Conservation (phyloP, 225 moss, liverwort and hornwort genomes). For the Rhytidiadelphus loreus region DNA sequence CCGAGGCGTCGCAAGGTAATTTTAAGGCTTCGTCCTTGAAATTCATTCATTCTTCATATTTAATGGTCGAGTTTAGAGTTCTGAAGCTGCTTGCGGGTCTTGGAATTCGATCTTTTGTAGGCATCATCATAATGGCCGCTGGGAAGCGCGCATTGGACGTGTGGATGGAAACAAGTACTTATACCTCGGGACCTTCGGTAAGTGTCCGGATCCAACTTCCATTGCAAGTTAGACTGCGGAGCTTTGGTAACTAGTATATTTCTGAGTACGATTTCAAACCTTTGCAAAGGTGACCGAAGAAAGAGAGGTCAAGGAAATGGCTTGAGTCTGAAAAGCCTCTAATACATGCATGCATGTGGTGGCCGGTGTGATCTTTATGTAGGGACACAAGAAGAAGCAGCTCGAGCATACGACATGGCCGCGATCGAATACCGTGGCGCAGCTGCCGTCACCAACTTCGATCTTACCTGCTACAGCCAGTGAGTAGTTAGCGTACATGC, state of each 20-base stretch:
- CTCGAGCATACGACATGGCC: conserved; percentile 33
- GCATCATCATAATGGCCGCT: conserved; percentile 42
- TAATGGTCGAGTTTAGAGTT: background rate
- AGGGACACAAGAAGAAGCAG: conserved; percentile 51
- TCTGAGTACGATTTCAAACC: background rate
- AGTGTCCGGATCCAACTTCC: background rate
- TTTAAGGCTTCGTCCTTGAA: background rate
- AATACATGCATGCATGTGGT: background rate
- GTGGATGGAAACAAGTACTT: conserved; percentile 60
- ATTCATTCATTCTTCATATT: background rate
- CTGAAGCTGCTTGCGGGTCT: background rate
- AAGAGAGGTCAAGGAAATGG: background rate
- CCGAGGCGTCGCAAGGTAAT: conserved; percentile 64
- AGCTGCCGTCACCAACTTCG: conserved; percentile 40
- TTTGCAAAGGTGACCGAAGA: background rate
- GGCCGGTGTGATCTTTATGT: background rate
- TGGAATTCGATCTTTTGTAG: background rate
- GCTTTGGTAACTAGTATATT: background rate
- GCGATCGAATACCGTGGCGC: conserved; percentile 37
- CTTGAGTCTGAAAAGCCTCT: background rate
- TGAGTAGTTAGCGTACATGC: background rate
- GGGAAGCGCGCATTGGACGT: conserved; percentile 55
- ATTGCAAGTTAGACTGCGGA: background rate
- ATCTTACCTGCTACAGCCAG: conserved; percentile 28
- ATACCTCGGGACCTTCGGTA: conserved; percentile 71